phyloP scores from a whole-genome alignment of 148 eudicot species.

The Arctostaphylos glauca region DNA sequence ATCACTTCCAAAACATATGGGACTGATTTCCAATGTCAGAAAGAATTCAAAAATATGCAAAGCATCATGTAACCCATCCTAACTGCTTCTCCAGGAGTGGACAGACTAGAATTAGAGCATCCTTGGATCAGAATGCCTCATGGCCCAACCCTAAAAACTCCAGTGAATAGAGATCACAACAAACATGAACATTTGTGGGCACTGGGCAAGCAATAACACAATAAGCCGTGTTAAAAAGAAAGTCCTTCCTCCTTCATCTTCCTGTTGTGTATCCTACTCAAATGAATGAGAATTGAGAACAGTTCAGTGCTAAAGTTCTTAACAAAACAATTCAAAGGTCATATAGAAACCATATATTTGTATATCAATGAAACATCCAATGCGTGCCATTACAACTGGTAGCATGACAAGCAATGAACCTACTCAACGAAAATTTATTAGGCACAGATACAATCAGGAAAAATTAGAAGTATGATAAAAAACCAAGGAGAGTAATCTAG shows the following conservation, averaged over 20 bases:
- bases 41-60: not conserved
- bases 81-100: not conserved
- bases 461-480: not conserved
- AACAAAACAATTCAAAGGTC: not conserved
- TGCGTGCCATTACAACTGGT: not conserved
- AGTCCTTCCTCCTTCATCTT: not conserved
- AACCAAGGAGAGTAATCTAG: not conserved
- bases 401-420: not conserved
- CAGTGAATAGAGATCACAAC: not conserved
- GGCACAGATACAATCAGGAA: not conserved
- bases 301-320: not conserved
- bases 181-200: not conserved
- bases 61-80: not conserved
- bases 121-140: not conserved
- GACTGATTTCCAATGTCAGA: not conserved
- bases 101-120: not conserved
- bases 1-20: not conserved
- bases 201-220: not conserved
- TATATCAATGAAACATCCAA: not conserved
- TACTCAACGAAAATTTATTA: not conserved
- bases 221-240: not conserved
- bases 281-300: not conserved
- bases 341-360: not conserved
- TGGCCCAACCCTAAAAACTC: not conserved
- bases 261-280: not conserved